Evolutionary conservation across 768 basidiomycete species (phyloP).

Genomic region (Imleria badia): DNA sequence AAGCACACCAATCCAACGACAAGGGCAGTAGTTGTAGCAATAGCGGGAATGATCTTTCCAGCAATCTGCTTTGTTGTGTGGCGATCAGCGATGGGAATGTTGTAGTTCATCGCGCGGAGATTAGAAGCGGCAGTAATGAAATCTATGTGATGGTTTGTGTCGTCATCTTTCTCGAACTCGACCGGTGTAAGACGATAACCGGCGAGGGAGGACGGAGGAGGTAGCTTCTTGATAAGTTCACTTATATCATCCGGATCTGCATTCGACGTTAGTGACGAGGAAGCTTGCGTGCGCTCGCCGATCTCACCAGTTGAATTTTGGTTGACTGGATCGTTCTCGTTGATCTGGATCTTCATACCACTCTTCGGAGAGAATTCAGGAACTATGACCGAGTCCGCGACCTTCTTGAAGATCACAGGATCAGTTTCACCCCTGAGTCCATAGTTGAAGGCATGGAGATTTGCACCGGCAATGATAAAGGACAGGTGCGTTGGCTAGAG

Average conservation of each 20-base stretch:
- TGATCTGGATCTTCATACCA: conserved; percentile 91
- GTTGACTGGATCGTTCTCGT: conserved; percentile 85
- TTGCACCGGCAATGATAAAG: conserved; percentile 91
- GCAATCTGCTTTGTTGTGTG: conserved; percentile 97
- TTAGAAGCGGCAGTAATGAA: conserved; percentile 99
- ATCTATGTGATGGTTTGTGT: conserved; percentile 96
- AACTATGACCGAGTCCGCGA: conserved; percentile 79
- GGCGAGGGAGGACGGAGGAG: conserved; percentile 85
- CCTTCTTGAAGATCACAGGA: conserved; percentile 73
- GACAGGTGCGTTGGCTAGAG: conserved; percentile 77
- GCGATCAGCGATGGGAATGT: conserved; percentile 78
- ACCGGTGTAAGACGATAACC: conserved; percentile 96
- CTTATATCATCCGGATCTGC: conserved; percentile 51
- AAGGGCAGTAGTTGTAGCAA: conserved; percentile 96
- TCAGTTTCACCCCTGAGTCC: conserved; percentile 90
- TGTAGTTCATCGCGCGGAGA: conserved; percentile 93
- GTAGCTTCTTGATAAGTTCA: conserved; percentile 66
- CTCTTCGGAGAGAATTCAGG: conserved; percentile 93
- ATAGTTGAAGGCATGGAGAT: conserved; percentile 97
- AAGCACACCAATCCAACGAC: conserved; percentile 95
- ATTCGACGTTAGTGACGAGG: conserved; percentile 3
- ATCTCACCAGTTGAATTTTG: conserved; percentile 39
- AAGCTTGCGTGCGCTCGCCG: neutral
- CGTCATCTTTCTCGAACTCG: conserved; percentile 99
- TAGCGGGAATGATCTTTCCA: conserved; percentile 98